Evolutionary conservation across 176 grass and related monocot genomes (phyloP).

Genomic region (Bonia amplexicaulis): DNA sequence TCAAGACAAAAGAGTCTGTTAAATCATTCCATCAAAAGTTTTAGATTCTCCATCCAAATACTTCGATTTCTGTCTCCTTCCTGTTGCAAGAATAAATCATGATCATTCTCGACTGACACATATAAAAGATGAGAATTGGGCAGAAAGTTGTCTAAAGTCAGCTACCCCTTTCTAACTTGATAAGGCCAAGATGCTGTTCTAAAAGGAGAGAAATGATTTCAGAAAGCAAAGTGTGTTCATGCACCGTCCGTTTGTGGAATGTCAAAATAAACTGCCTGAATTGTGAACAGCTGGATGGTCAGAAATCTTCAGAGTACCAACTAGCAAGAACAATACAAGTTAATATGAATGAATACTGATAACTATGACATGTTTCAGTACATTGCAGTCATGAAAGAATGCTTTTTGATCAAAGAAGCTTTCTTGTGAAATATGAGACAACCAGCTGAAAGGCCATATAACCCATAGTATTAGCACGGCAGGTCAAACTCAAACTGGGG

Average conservation of each 20-base stretch:
- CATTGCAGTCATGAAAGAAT: neutral
- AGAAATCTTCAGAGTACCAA: neutral
- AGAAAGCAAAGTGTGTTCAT: neutral
- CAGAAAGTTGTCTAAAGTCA: constrained; percentile 26
- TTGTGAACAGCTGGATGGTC: neutral
- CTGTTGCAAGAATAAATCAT: constrained; percentile 2
- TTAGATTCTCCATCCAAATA: constrained; percentile 19
- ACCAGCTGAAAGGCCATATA: neutral
- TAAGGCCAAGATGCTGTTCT: constrained; percentile 38
- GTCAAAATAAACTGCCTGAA: neutral
- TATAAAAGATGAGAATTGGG: constrained; percentile 3
- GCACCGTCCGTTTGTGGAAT: neutral
- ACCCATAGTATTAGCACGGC: neutral
- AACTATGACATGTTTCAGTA: neutral
- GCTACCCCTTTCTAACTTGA: neutral
- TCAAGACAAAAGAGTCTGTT: neutral
- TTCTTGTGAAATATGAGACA: neutral
- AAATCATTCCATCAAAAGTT: constrained; percentile 16
- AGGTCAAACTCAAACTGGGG: constrained; percentile 26
- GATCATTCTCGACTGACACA: constrained; percentile 1
- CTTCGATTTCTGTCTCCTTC: constrained; percentile 6
- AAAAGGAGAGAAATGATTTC: constrained; percentile 11
- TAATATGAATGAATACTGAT: neutral
- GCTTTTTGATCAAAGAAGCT: neutral
- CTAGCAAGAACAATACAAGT: neutral